Percentiles rank a stretch among this genome's conserved stretches.
Conservation (phyloP, 2,329 filamentous ascomycete species). For the Xylaria sp. region DNA sequence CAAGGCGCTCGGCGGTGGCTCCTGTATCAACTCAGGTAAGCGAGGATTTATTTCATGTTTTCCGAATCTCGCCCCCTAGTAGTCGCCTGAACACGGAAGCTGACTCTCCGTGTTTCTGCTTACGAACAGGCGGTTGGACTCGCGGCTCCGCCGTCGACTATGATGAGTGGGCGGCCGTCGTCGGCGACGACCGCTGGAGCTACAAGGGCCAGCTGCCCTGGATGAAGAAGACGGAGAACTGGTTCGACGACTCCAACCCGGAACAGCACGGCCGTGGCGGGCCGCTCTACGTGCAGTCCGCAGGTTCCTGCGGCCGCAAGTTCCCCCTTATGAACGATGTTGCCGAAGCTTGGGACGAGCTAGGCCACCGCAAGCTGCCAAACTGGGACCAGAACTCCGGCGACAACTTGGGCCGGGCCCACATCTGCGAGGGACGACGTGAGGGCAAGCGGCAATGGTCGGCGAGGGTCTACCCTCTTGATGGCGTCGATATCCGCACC, state of each 20-base stretch:
- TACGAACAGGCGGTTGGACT: conserved; percentile 41
- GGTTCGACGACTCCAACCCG: conserved; percentile 32
- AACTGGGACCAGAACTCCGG: conserved; percentile 6
- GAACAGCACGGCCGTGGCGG: conserved; percentile 43
- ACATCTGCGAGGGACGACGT: conserved; percentile 7
- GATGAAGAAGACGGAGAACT: conserved; percentile 42
- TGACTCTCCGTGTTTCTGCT: background rate
- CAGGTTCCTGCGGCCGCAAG: conserved; percentile 34
- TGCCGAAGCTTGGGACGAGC: conserved; percentile 43
- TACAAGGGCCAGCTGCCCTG: conserved; percentile 49
- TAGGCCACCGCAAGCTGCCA: conserved; percentile 33
- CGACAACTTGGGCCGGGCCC: background rate
- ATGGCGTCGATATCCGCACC: conserved; percentile 1
- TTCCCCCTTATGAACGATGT: conserved; percentile 43
- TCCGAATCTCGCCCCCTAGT: too few relatives aligned
- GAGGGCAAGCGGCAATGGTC: conserved; percentile 5
- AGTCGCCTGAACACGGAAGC: background rate
- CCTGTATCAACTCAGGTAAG: conserved; percentile 7
- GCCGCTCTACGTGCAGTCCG: conserved; percentile 37
- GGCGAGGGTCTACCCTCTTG: conserved; percentile 2
- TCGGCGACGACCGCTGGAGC: conserved; percentile 45
- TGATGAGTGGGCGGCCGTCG: conserved; percentile 44
- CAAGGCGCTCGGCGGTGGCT: conserved; percentile 13
- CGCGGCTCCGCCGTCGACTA: conserved; percentile 49
- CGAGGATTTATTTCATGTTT: background rate